phyloP scores from a whole-genome alignment of 75 land plant genomes.

The Larix kaempferi region DNA sequence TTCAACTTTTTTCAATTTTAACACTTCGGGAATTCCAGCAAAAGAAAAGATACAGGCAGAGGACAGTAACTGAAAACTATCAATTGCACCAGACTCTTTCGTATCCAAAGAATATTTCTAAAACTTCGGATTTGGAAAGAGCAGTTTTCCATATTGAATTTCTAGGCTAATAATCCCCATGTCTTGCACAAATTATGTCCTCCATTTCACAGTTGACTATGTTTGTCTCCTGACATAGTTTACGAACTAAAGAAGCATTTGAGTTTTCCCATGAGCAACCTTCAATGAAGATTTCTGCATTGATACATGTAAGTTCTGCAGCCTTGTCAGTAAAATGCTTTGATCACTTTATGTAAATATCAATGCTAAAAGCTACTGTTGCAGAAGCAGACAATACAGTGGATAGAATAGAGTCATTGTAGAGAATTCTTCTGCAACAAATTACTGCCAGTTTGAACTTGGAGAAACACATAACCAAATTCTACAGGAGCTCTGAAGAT shows the following conservation, averaged over 20 bases:
- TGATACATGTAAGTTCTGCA: neutral
- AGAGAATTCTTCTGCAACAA: neutral
- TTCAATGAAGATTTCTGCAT: neutral
- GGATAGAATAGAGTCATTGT: neutral
- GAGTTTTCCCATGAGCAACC: neutral
- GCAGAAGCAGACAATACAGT: neutral
- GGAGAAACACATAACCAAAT: neutral
- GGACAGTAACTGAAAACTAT: neutral
- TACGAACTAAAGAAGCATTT: neutral
- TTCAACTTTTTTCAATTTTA: neutral
- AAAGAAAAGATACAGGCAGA: neutral
- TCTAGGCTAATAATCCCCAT: neutral
- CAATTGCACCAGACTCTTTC: neutral
- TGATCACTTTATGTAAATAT: neutral
- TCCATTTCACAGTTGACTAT: neutral
- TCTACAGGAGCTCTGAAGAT: neutral
- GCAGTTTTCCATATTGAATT: neutral
- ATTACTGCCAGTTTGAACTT: slow-evolving; percentile 2
- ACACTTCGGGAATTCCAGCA: no score
- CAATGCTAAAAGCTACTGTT: neutral
- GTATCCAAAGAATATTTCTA: neutral
- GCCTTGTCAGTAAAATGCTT: neutral
- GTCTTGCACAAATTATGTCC: neutral
- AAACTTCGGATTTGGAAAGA: neutral
- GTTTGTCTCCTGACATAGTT: no score